A percentile compares a stretch with the other conserved stretches of the same genome.
Conservation (phyloP, 2,329 filamentous ascomycete species). For the Chrysosporium queenslandicum region DNA sequence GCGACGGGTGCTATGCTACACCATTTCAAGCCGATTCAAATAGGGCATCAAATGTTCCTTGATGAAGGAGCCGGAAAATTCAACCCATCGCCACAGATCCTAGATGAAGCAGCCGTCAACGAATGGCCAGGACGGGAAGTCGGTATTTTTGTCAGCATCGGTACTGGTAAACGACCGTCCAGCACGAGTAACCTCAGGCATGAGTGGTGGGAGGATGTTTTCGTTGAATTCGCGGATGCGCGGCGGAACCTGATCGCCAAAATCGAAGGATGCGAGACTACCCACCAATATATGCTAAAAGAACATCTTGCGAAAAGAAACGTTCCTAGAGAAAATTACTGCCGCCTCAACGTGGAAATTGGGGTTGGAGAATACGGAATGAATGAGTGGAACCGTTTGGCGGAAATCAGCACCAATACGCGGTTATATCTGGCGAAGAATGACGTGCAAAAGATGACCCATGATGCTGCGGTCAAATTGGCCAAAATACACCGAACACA, state of each 20-base stretch:
- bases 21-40: constrained; percentile 90
- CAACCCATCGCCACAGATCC: constrained; percentile 73
- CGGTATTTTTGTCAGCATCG: constrained; percentile 83
- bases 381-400: constrained; percentile 94
- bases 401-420: constrained; percentile 89
- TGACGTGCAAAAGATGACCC: constrained; percentile 66
- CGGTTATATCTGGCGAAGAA: constrained; percentile 66
- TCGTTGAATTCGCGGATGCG: constrained; percentile 73
- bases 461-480: constrained; percentile 66
- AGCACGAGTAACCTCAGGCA: constrained; percentile 59
- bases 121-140: constrained; percentile 93
- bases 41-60: constrained; percentile 87
- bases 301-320: constrained; percentile 67
- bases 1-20: constrained; percentile 86
- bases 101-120: constrained; percentile 84
- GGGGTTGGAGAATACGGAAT: constrained; percentile 96
- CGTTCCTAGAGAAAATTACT: constrained; percentile 84
- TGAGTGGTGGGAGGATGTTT: constrained; percentile 87
- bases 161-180: constrained; percentile 76
- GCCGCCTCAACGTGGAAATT: constrained; percentile 90
- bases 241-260: constrained; percentile 74
- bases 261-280: constrained; percentile 89
- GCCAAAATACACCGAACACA: constrained; percentile 74
- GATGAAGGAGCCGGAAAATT: constrained; percentile 88
- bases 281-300: constrained; percentile 73